Evolutionary conservation across 192 early-diverging fungal genomes (phyloP), one percentile per base, ranked within the genome.

Genomic region (Podila verticillata): DNA sequence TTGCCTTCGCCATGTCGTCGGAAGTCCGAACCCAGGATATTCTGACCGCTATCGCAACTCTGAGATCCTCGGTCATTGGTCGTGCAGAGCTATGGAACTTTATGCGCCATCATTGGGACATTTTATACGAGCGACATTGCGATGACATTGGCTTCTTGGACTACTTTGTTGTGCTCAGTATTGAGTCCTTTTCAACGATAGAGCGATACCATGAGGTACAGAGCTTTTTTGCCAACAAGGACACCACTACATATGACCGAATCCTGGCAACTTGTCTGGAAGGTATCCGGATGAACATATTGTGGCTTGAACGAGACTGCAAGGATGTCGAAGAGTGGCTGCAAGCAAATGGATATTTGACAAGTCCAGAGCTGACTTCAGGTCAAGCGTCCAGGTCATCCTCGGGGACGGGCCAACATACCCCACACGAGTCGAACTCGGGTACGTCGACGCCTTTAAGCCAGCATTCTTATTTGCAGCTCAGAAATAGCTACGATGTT

Each of bases 11-110:
- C 1, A 75, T 91, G 54, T 82, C 87, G 29, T 82, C 88, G 24
- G 71, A 82, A 20, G 89, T 92, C 63, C 86, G 89, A 59, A 85
- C 84, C 56, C 89, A 90, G 70, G 91, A 92, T 74, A 68, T 89
- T 31, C 70, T 89, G 30, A 72, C 66, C 24, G 72, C 74, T 5
- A 70, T 84, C 51, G 70, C 69, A 0, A 89, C 86, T 0, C 78
- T 93, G 67, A 72, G 83, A 32, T 69, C 85, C 2, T 80, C 48
- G 82, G 90, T 78, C 73, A 66, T 26, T 65, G 84, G 65, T 66
- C 83, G 58, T 84, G 90, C 72, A 58, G 88, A 68, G 67, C 66
- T 93, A 66, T 95, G 93, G 93, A 73, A 88, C 66, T 93, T 88
- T 78, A 87, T 93, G 74, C 73, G 84, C 51, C 63, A 65, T 36